phyloP scores from a whole-genome alignment of 1,284 basidiomycete species.

The Ustanciosporium gigantosporum region DNA sequence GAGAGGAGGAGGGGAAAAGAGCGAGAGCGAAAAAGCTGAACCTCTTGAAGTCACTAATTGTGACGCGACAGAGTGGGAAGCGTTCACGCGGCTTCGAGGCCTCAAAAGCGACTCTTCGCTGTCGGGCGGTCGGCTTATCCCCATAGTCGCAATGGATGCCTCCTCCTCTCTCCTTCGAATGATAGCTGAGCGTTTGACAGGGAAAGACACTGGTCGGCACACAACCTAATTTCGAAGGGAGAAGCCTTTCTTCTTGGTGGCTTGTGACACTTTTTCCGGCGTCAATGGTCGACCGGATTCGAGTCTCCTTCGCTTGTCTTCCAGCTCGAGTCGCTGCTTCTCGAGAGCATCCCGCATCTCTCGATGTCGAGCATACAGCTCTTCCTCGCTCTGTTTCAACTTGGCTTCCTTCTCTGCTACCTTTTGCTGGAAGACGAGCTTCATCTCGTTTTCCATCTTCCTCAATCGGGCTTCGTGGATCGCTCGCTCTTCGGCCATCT shows the following conservation, averaged over 20 bases:
- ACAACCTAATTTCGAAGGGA: constrained; percentile 46
- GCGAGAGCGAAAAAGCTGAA: too few species aligned
- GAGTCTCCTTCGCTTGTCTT: constrained; percentile 93
- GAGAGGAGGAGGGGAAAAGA: too few species aligned
- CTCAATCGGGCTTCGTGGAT: constrained; percentile 60
- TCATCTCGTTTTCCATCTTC: constrained; percentile 62
- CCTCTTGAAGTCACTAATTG: too few species aligned
- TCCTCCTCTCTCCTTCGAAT: too few species aligned
- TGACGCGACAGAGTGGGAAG: too few species aligned
- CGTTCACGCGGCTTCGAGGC: too few species aligned
- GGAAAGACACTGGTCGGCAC: too few species aligned
- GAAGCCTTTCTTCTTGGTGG: constrained; percentile 54
- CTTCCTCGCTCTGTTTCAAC: constrained; percentile 61
- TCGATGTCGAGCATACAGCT: constrained; percentile 59
- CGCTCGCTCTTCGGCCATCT: constrained; percentile 59
- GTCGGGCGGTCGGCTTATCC: too few species aligned
- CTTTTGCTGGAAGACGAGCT: constrained; percentile 61
- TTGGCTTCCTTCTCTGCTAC: constrained; percentile 61
- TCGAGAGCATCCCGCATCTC: constrained; percentile 69
- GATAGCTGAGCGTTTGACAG: too few species aligned
- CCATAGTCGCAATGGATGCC: too few species aligned
- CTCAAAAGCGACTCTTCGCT: too few species aligned
- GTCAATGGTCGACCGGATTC: constrained; percentile 74
- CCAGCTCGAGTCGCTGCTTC: constrained; percentile 90
- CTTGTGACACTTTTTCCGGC: constrained; percentile 75